Conservation (phyloP, 305 asterid species). For the Solanum aculeatissimum region DNA sequence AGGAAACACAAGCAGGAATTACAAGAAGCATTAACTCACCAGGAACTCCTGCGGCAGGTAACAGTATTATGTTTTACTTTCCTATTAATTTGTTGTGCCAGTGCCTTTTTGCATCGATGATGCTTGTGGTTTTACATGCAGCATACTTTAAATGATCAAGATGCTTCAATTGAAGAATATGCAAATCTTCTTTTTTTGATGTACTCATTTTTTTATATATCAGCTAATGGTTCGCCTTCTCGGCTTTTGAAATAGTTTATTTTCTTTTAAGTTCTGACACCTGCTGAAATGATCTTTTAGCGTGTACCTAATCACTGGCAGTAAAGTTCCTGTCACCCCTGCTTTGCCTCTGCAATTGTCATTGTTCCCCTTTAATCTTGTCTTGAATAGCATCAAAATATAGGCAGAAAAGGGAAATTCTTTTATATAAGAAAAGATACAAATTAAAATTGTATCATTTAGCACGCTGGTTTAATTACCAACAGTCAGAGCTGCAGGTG, state of each 20-base stretch:
- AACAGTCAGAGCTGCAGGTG: background rate
- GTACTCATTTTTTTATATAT: background rate
- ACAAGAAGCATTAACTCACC: constrained; percentile 69
- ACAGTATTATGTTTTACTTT: constrained; percentile 5
- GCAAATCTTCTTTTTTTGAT: background rate
- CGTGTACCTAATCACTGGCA: background rate
- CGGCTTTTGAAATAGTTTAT: background rate
- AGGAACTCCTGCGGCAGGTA: constrained; percentile 83
- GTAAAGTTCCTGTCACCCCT: background rate
- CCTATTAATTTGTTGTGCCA: constrained; percentile 1
- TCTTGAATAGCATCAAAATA: background rate
- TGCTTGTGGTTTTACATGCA: background rate
- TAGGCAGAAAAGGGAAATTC: background rate
- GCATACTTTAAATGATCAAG: background rate
- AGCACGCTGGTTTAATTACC: background rate
- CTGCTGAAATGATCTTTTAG: background rate
- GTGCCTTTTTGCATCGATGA: background rate
- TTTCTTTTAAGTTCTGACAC: background rate
- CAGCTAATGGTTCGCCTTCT: background rate
- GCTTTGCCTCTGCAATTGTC: background rate
- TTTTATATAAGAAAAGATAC: background rate
- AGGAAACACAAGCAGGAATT: constrained; percentile 79
- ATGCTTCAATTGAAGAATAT: background rate
- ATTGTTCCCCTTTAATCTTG: background rate
- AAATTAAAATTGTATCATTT: background rate